Conservation (phyloP, 139 green algal species). For the Eudorina sp. region DNA sequence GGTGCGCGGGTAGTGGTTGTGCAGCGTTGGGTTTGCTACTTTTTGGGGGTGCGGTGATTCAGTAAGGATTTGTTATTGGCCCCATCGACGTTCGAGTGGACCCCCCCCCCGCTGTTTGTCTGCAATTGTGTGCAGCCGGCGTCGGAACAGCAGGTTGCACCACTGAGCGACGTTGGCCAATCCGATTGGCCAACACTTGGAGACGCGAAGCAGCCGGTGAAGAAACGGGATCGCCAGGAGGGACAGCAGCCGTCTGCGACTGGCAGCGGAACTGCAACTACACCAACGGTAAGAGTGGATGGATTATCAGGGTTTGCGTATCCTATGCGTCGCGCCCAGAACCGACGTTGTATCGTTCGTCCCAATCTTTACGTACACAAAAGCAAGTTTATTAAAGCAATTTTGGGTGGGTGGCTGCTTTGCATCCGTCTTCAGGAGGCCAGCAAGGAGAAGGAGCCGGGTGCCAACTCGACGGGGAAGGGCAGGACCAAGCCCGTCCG, state of each 20-base stretch:
- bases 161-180: constrained; percentile 26
- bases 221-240: constrained; percentile 71
- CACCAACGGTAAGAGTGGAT: not conserved
- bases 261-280: not conserved
- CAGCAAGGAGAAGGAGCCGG: not conserved
- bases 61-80: too few species aligned
- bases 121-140: not conserved
- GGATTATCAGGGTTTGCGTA: too few species aligned
- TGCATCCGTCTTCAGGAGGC: constrained; percentile 26
- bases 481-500: constrained; percentile 56
- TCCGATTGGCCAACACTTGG: constrained; percentile 83
- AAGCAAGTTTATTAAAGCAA: too few species aligned
- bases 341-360: too few species aligned
- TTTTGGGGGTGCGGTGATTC: too few species aligned
- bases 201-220: constrained; percentile 81
- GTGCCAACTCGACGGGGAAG: constrained; percentile 3
- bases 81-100: too few species aligned
- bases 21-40: not conserved
- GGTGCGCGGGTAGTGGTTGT: constrained; percentile 49
- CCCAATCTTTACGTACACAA: too few species aligned
- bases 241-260: not conserved
- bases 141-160: constrained; percentile 16
- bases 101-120: too few species aligned
- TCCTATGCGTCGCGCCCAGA: too few species aligned
- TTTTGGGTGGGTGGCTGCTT: too few species aligned